A percentile compares a stretch with the other conserved stretches of the same genome.
These are phyloP conservation scores for Ichthyophthirius multifiliis DNA, from an alignment of 169 alveolate species.

Conservation along the genomic window DNA sequence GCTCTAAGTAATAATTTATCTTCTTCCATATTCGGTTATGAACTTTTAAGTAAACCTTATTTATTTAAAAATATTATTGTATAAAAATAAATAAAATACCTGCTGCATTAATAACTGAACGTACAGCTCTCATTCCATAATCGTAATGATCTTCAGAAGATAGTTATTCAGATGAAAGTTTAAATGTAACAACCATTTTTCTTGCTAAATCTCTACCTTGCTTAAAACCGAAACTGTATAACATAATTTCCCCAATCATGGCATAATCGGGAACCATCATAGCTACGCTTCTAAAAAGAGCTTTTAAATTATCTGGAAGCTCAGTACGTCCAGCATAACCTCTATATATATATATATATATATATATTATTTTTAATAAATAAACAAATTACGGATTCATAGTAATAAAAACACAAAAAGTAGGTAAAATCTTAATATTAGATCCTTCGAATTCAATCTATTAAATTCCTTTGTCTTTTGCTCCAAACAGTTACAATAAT, in stretches of 20 bases:
- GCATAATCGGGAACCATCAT: constrained; percentile 79
- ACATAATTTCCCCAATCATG: constrained; percentile 70
- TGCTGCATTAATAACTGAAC: constrained; percentile 86
- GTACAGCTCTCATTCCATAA: constrained; percentile 80
- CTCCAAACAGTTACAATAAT: constrained; percentile 61
- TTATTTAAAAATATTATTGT: neutral
- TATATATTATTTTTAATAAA: neutral
- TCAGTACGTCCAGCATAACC: constrained; percentile 71
- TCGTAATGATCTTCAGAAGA: constrained; percentile 73
- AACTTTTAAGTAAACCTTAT: constrained; percentile 80
- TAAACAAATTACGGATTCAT: constrained; percentile 55
- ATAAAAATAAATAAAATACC: constrained; percentile 78
- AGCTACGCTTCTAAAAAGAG: constrained; percentile 66
- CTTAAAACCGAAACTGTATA: constrained; percentile 67
- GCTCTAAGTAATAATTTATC: constrained; percentile 68
- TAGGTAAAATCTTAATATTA: constrained; percentile 68
- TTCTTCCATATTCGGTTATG: constrained; percentile 66
- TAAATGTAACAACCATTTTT: constrained; percentile 65
- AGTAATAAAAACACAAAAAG: constrained; percentile 84
- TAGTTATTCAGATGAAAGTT: constrained; percentile 66
- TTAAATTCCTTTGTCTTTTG: constrained; percentile 41
- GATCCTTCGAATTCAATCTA: constrained; percentile 74
- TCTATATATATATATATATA: neutral
- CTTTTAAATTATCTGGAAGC: constrained; percentile 47
- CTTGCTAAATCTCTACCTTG: constrained; percentile 66